phyloP scores from a whole-genome alignment of 139 green algal genomes.

The Pleodorina starrii region DNA sequence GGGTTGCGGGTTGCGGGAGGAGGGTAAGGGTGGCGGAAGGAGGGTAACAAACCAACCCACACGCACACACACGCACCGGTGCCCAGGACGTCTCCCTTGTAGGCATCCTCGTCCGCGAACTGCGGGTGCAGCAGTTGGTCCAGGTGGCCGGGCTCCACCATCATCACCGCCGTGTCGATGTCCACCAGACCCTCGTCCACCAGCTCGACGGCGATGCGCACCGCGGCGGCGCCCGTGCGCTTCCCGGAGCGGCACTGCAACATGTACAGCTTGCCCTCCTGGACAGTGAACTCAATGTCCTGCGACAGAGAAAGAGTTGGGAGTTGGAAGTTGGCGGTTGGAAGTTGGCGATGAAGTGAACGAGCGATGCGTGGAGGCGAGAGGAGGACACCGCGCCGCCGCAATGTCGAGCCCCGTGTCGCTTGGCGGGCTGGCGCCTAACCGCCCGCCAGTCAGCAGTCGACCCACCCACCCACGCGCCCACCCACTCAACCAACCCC shows the following conservation, averaged over 20 bases:
- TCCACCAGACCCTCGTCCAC: slow-evolving; percentile 72
- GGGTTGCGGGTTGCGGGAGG: not conserved
- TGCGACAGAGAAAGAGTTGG: slow-evolving; percentile 54
- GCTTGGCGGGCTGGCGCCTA: too few relatives aligned
- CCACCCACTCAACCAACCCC: too few relatives aligned
- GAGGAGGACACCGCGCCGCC: too few relatives aligned
- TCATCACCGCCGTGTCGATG: slow-evolving; percentile 63
- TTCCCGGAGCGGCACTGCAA: slow-evolving; percentile 90
- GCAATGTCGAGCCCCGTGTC: too few relatives aligned
- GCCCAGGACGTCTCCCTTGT: slow-evolving; percentile 56
- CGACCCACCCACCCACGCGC: too few relatives aligned
- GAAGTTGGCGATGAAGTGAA: too few relatives aligned
- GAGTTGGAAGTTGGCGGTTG: not conserved
- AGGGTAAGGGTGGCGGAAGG: not conserved
- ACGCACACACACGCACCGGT: slow-evolving; percentile 4
- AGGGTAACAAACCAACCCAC: too few relatives aligned
- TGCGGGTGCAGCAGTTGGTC: slow-evolving; percentile 93
- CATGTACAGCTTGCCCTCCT: slow-evolving; percentile 91
- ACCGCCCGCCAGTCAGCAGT: too few relatives aligned
- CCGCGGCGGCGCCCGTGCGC: slow-evolving; percentile 82
- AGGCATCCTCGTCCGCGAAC: slow-evolving; percentile 77
- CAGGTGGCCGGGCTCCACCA: slow-evolving; percentile 89
- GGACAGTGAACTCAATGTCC: slow-evolving; percentile 94
- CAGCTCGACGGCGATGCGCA: slow-evolving; percentile 87
- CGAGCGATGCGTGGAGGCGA: not conserved